These are phyloP conservation scores for Rhodotorula mucilaginosa DNA, from an alignment of 1,284 basidiomycete genomes.

Conservation along the genomic window DNA sequence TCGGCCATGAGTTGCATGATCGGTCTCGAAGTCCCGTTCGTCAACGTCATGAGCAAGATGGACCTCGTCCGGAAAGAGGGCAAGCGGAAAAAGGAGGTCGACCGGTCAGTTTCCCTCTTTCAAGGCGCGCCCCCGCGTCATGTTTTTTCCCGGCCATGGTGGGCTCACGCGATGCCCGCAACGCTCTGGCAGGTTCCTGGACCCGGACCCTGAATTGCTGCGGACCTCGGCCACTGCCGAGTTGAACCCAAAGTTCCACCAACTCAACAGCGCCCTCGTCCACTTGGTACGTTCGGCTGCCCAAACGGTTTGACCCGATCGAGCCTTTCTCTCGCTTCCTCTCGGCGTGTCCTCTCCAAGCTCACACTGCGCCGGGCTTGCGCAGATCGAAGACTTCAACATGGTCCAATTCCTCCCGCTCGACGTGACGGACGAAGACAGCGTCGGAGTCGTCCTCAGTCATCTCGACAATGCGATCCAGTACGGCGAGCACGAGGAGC, in stretches of 20 bases:
- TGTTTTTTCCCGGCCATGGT: too few relatives aligned
- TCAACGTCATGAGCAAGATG: constrained; percentile 99
- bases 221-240: constrained; percentile 63
- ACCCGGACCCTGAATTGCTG: constrained; percentile 91
- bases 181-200: constrained; percentile 69
- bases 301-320: too few relatives aligned
- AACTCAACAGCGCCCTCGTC: constrained; percentile 90
- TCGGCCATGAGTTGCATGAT: constrained; percentile 99
- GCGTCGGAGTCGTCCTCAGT: constrained; percentile 82
- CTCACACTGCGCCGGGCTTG: background rate
- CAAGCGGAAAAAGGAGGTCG: constrained; percentile 65
- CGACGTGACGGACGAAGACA: constrained; percentile 85
- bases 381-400: constrained; percentile 94
- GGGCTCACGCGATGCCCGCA: background rate
- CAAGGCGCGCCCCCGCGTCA: too few relatives aligned
- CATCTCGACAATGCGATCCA: constrained; percentile 77
- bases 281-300: constrained; percentile 66
- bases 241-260: constrained; percentile 83
- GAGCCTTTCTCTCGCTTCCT: background rate
- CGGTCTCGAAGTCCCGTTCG: constrained; percentile 91
- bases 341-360: constrained; percentile 1
- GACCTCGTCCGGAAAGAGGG: constrained; percentile 77
- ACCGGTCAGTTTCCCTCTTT: constrained; percentile 57
- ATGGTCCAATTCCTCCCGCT: constrained; percentile 95
- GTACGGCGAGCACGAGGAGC: constrained; percentile 44